A percentile compares a stretch with the other conserved stretches of the same genome.
Conservation (phyloP, 2,329 filamentous ascomycete species). For the Plectosphaerella plurivora region DNA sequence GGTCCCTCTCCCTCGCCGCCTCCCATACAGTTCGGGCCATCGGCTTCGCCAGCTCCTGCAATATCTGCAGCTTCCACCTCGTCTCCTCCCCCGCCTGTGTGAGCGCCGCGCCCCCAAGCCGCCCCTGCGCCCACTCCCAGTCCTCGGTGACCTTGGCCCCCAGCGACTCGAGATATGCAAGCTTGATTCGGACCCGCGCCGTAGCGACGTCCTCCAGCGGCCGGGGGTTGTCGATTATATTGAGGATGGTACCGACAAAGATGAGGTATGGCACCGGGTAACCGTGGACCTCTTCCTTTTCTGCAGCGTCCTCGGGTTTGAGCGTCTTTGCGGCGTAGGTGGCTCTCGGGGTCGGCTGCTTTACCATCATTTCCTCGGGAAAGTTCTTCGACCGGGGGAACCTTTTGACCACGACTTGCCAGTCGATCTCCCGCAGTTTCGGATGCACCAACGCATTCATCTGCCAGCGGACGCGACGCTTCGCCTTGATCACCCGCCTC, state of each 20-base stretch:
- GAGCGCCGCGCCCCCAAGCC: too few species aligned
- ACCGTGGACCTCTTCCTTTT: too few species aligned
- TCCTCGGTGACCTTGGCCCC: background rate
- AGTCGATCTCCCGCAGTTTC: too few species aligned
- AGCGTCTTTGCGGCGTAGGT: too few species aligned
- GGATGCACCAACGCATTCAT: too few species aligned
- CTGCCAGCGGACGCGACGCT: background rate
- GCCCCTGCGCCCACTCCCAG: background rate
- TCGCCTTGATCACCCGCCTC: background rate
- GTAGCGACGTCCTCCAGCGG: background rate
- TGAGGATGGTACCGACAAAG: background rate
- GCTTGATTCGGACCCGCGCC: background rate
- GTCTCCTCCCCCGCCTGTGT: background rate
- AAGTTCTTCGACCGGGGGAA: too few species aligned
- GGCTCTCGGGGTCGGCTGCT: too few species aligned
- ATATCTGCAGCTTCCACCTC: background rate
- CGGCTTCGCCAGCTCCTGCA: background rate
- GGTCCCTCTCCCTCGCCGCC: background rate
- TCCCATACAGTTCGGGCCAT: background rate
- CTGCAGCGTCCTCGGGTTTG: too few species aligned
- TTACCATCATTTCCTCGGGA: too few species aligned
- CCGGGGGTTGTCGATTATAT: background rate
- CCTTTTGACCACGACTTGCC: too few species aligned
- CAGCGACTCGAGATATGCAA: background rate
- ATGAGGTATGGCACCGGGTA: too few species aligned